Base-by-base conservation (phyloP, 169 alveolate species). In the Miamiensis avidus region DNA sequence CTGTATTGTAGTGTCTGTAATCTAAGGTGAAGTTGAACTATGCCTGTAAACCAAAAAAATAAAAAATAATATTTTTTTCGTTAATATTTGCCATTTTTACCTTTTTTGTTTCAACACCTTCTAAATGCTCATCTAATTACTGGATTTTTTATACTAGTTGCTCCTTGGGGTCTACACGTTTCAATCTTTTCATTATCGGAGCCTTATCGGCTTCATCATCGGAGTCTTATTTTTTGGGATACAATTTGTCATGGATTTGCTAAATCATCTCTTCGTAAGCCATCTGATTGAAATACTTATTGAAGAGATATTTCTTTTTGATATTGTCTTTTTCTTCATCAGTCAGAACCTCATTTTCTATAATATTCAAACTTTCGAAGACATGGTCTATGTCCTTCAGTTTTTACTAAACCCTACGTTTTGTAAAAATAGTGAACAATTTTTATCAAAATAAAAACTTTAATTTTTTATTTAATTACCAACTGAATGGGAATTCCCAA, bases 331-430 rank as follows among this genome's bases (percentile, higher is more conserved):
- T 49, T 29, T 79, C 75, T 29, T 79, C 6, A 79, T 79, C 73
- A n/a, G 74, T 32, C 1, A 79, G 30, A 20, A 29, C 65, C 64
- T 79, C 74, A 30, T 79, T 79, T 15, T 79, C 84, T 49, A 79
- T 1, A 26, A 29, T 0, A 28, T 64, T 4, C 6, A 79, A 34
- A 30, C 65, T 27, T 6, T 79, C 75, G 64, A 79, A 79, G 0
- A 79, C 84, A 34, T 79, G 65, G 29, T 79, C 76, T 74, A 79
- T 79, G 64, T 79, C 84, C 65, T 79, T 49, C 29, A 79, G 64
- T 29, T 79, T 79, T 25, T 79, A 34, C 28, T 79, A 34, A 16
- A 79, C 84, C 84, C 84, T 34, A 79, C 64, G 64, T 34, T 49
- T 33, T 25, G 83, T 69, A 27, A 79, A 49, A 34, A 34, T 32